Percentiles rank a stretch among this genome's conserved stretches.
phyloP scores from a whole-genome alignment of 2,329 filamentous ascomycete species.

The Gaeumannomyces tritici region DNA sequence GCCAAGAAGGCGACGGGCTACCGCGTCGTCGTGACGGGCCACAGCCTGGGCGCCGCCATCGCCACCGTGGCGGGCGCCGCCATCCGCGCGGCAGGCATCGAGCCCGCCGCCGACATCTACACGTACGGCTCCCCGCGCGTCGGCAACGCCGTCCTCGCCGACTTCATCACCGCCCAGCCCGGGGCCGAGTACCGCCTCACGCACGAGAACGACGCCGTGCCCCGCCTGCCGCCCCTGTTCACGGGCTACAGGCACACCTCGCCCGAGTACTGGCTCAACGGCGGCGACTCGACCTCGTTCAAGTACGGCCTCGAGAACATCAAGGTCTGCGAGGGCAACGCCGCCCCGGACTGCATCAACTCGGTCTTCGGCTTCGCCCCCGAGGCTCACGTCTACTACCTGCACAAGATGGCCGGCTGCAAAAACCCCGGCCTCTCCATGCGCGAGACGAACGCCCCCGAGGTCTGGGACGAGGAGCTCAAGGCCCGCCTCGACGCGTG shows the following conservation, averaged over 20 bases:
- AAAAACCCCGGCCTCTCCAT: slow-evolving; percentile 14
- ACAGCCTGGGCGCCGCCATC: slow-evolving; percentile 59
- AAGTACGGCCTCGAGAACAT: slow-evolving; percentile 30
- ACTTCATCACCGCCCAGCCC: slow-evolving; percentile 41
- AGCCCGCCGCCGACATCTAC: slow-evolving; percentile 41
- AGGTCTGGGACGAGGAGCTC: slow-evolving; percentile 24
- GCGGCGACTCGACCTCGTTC: slow-evolving; percentile 20
- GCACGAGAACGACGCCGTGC: slow-evolving; percentile 57
- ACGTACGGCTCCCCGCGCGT: slow-evolving; percentile 59
- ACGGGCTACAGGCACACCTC: slow-evolving; percentile 56
- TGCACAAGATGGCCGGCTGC: slow-evolving; percentile 33
- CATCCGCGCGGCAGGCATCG: slow-evolving; percentile 36
- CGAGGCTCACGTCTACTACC: slow-evolving; percentile 38
- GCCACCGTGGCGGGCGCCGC: slow-evolving; percentile 49
- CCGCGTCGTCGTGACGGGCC: slow-evolving; percentile 50
- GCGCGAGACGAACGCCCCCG: slow-evolving; percentile 6
- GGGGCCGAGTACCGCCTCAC: slow-evolving; percentile 54
- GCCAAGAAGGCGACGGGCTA: slow-evolving; percentile 41
- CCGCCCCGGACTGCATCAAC: slow-evolving; percentile 40
- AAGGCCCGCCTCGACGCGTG: slow-evolving; percentile 9
- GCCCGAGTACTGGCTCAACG: slow-evolving; percentile 57
- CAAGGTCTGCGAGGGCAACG: slow-evolving; percentile 36
- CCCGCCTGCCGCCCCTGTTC: slow-evolving; percentile 52
- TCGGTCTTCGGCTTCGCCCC: slow-evolving; percentile 30
- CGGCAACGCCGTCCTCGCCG: slow-evolving; percentile 45